Evolutionary conservation across 805 yeast genomes (phyloP).

Genomic region (Pichia californica): DNA sequence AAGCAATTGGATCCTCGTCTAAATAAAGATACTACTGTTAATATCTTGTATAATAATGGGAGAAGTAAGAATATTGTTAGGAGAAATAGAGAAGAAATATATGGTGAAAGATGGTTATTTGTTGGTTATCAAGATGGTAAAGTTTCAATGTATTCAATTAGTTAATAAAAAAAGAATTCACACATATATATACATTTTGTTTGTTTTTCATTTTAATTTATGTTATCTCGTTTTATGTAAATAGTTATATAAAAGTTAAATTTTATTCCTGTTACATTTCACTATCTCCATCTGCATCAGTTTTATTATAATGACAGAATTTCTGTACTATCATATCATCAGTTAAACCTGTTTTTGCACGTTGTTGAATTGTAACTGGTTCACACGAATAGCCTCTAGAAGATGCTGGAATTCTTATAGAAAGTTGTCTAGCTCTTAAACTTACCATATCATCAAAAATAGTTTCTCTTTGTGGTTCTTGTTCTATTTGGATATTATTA

Average conservation of each 20-base stretch:
- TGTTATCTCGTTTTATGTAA: no score
- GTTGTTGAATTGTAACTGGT: slow-evolving; percentile 24
- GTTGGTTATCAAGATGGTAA: slow-evolving; percentile 31
- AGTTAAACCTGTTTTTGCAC: slow-evolving; percentile 20
- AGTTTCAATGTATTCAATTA: slow-evolving; percentile 19
- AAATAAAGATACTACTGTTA: not conserved
- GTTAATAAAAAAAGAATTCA: not conserved
- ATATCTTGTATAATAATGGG: slow-evolving; percentile 24
- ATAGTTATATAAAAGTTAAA: no score
- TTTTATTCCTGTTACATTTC: slow-evolving; percentile 3
- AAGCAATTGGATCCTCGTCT: slow-evolving; percentile 16
- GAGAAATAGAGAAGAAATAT: slow-evolving; percentile 22
- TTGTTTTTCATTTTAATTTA: no score
- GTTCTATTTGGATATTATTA: no score
- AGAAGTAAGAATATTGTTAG: slow-evolving; percentile 27
- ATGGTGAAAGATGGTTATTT: slow-evolving; percentile 23
- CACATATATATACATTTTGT: no score
- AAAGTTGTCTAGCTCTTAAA: slow-evolving; percentile 13
- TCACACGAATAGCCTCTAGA: slow-evolving; percentile 21
- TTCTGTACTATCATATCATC: slow-evolving; percentile 21
- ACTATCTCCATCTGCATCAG: slow-evolving; percentile 6
- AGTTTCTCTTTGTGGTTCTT: no score
- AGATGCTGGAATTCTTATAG: slow-evolving; percentile 21
- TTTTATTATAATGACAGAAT: slow-evolving; percentile 1
- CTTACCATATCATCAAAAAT: slow-evolving; percentile 5